Percentiles rank a stretch among this genome's conserved stretches.
Conservation (phyloP, 805 yeast genomes). For the Scheffersomyces lignosus region DNA sequence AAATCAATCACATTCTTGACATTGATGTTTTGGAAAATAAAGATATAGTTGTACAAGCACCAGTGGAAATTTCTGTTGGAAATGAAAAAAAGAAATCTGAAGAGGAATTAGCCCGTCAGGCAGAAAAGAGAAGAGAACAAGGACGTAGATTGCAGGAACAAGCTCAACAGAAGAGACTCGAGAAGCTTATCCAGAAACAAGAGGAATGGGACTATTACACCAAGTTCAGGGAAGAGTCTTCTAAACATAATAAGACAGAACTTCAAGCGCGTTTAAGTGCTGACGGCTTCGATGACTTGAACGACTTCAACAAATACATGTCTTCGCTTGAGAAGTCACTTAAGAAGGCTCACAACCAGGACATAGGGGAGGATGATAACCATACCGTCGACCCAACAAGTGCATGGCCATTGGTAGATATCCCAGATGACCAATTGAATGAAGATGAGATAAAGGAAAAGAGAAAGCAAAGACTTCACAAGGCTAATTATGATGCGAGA, state of each 20-base stretch:
- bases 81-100: constrained; percentile 73
- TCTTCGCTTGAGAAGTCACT: constrained; percentile 65
- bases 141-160: constrained; percentile 91
- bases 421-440: constrained; percentile 79
- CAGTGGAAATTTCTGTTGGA: constrained; percentile 60
- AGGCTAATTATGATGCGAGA: constrained; percentile 88
- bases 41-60: constrained; percentile 83
- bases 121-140: constrained; percentile 78
- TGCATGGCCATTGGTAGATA: constrained; percentile 68
- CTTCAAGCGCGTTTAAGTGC: constrained; percentile 55
- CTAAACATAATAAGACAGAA: constrained; percentile 51
- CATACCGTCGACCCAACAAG: constrained; percentile 50
- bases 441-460: constrained; percentile 86
- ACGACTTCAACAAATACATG: constrained; percentile 68
- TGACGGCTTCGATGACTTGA: constrained; percentile 78
- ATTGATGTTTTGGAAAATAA: constrained; percentile 62
- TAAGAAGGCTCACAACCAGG: constrained; percentile 66
- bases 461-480: constrained; percentile 75
- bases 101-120: constrained; percentile 75
- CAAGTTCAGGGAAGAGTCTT: constrained; percentile 53
- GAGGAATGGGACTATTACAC: constrained; percentile 75
- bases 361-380: constrained; percentile 40
- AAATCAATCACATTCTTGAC: constrained; percentile 55
- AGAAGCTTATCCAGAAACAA: constrained; percentile 77
- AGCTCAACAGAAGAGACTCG: constrained; percentile 80